Evolutionary conservation across 768 basidiomycete genomes (phyloP).

Genomic region (Suillus sp.): DNA sequence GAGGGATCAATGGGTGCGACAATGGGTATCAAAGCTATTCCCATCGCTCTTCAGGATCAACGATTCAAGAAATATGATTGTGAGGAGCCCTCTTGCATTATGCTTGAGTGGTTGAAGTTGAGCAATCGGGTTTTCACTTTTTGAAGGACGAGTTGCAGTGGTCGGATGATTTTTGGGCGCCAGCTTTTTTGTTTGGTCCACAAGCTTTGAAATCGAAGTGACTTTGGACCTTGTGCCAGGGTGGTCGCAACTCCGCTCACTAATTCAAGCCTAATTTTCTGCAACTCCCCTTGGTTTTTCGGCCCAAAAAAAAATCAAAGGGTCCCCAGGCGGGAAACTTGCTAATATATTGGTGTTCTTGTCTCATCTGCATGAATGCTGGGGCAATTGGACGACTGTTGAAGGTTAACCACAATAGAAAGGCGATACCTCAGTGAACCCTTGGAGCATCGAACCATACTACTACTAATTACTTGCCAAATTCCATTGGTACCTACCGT

Average conservation of each 20-base stretch:
- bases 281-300: background rate
- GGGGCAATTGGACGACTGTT: background rate
- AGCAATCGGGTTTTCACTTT: background rate
- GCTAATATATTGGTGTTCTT: background rate
- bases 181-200: background rate
- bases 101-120: slow-evolving; percentile 1
- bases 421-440: background rate
- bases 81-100: background rate
- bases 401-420: background rate
- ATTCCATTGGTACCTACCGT: background rate
- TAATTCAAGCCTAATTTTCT: slow-evolving; percentile 3
- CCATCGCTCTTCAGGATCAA: background rate
- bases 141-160: background rate
- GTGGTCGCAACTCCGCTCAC: slow-evolving; percentile 6
- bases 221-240: background rate
- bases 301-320: background rate
- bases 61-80: slow-evolving; percentile 1
- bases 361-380: background rate
- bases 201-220: background rate
- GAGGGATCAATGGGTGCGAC: slow-evolving; percentile 22
- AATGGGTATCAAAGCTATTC: slow-evolving; percentile 20
- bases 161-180: background rate
- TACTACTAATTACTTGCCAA: background rate
- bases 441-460: background rate
- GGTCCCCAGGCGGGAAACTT: background rate